Conservation (phyloP, 495 filamentous ascomycete genomes). For the Annulohypoxylon moriforme region DNA sequence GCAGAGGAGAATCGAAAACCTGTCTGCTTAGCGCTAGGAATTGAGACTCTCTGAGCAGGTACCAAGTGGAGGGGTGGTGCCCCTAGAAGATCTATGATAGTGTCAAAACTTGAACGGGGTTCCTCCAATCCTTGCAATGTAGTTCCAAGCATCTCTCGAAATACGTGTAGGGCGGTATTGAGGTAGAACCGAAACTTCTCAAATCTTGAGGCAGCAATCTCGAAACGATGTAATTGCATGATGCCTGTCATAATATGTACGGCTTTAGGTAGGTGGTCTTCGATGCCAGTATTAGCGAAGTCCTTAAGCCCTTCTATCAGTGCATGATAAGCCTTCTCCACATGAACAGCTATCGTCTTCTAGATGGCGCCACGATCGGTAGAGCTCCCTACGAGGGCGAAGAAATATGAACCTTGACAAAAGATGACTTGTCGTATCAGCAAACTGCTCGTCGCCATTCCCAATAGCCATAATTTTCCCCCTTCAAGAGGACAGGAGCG, state of each 20-base stretch:
- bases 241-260: slow-evolving; percentile 62
- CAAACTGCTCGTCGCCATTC: slow-evolving; percentile 61
- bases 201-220: slow-evolving; percentile 56
- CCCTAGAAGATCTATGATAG: slow-evolving; percentile 50
- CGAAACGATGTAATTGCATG: slow-evolving; percentile 64
- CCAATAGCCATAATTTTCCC: slow-evolving; percentile 65
- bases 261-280: slow-evolving; percentile 41
- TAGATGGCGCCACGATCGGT: slow-evolving; percentile 12
- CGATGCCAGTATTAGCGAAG: slow-evolving; percentile 44
- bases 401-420: slow-evolving; percentile 62
- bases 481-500: slow-evolving; percentile 58
- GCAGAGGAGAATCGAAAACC: slow-evolving; percentile 65
- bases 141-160: slow-evolving; percentile 56
- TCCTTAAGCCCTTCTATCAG: slow-evolving; percentile 48
- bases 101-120: slow-evolving; percentile 31
- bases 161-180: slow-evolving; percentile 60
- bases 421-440: slow-evolving; percentile 59
- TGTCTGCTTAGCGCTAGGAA: slow-evolving; percentile 62
- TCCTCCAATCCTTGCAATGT: slow-evolving; percentile 23
- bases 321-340: too few relatives aligned
- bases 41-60: slow-evolving; percentile 33
- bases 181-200: slow-evolving; percentile 63
- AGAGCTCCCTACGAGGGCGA: slow-evolving; percentile 48
- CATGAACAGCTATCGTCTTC: background rate
- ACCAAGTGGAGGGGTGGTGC: slow-evolving; percentile 44